phyloP scores from a whole-genome alignment of 345 rosid species.

The Rhodomyrtus tomentosa region DNA sequence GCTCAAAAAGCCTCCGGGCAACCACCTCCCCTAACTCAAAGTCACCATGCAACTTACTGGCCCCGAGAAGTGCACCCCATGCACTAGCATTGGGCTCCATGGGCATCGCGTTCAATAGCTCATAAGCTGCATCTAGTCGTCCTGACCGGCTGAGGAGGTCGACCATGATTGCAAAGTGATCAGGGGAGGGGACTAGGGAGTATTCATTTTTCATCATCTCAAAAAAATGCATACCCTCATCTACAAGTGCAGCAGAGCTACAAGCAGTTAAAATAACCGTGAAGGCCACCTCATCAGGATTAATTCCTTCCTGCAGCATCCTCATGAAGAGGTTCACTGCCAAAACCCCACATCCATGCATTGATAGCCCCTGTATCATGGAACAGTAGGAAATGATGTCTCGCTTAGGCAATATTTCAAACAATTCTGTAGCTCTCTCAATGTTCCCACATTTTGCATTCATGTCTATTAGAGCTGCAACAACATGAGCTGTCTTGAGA shows the following conservation, averaged over 20 bases:
- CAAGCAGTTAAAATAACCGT: slow-evolving; percentile 56
- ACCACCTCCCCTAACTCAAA: slow-evolving; percentile 46
- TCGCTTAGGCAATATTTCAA: slow-evolving; percentile 35
- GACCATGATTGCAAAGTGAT: slow-evolving; percentile 57
- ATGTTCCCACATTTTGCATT: slow-evolving; percentile 70
- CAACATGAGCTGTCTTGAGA: slow-evolving; percentile 28
- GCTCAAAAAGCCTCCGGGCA: slow-evolving; percentile 34
- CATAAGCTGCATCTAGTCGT: slow-evolving; percentile 36
- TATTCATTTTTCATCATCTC: slow-evolving; percentile 34
- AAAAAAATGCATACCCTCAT: slow-evolving; percentile 46
- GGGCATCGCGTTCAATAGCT: slow-evolving; percentile 40
- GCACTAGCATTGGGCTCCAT: slow-evolving; percentile 47
- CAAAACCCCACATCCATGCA: slow-evolving; percentile 34
- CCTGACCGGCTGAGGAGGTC: slow-evolving; percentile 64
- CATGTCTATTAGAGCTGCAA: slow-evolving; percentile 67
- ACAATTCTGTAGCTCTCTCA: slow-evolving; percentile 42
- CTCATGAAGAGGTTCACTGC: slow-evolving; percentile 43
- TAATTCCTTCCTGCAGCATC: slow-evolving; percentile 51
- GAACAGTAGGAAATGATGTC: slow-evolving; percentile 49
- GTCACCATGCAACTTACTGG: slow-evolving; percentile 40
- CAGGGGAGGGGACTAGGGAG: slow-evolving; percentile 36
- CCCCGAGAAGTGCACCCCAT: slow-evolving; percentile 68
- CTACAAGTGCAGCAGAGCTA: slow-evolving; percentile 43
- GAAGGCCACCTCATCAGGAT: slow-evolving; percentile 62
- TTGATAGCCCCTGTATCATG: slow-evolving; percentile 55